Base-by-base conservation (phyloP, 2,329 filamentous ascomycete genomes). In the Verticillium nonalfalfae region DNA sequence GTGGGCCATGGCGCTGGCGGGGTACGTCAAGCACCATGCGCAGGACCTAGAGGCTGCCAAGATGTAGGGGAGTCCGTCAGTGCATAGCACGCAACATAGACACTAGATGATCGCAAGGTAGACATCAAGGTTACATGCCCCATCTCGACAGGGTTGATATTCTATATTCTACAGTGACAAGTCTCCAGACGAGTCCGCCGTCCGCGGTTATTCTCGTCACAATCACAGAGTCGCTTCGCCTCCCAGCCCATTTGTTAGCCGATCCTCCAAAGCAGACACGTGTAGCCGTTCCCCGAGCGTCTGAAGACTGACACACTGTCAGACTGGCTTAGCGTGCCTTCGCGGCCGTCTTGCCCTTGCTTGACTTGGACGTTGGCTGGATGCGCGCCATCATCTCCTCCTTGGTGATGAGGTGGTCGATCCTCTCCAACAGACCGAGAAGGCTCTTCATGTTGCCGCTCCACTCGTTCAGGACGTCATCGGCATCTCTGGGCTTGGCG, bases 301-400 rank as follows among this genome's bases (percentile, higher is more conserved):
- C 9, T 14, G 33, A 21, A 35, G 9, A 13, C n/a, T 15, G 14
- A 56, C 54, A 34, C 13, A 10, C 34, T 18, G 26, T 18, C 15
- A 15, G 26, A 18, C 54, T 34, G 13, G 7, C 31, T 21, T 56
- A 34, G 54, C 54, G 54, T n/a, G 54, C 76, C 68, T 78, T 76
- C 15, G 68, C 67, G 18, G 71, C 71, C 70, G 71, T 71, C 70
- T 79, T 76, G 39, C 71, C 68, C 68, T 76, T 76, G 61, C 69
- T 69, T 7, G 38, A 60, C 56, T 66, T 66, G 18, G 63, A 61
- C 58, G 76, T 78, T 6, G 91, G 91, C 75, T 95, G 89, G 70
- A 99, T 98, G 63, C 93, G 85, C 50, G 95, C 95, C 95, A 99
- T 99, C 95, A 99, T 99, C 83, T 99, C 95, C 79, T 99, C 95